Evolutionary conservation across 495 filamentous ascomycete genomes (phyloP), one percentile per base, ranked within the genome.

Genomic region (Pseudotulostoma volvatum): DNA sequence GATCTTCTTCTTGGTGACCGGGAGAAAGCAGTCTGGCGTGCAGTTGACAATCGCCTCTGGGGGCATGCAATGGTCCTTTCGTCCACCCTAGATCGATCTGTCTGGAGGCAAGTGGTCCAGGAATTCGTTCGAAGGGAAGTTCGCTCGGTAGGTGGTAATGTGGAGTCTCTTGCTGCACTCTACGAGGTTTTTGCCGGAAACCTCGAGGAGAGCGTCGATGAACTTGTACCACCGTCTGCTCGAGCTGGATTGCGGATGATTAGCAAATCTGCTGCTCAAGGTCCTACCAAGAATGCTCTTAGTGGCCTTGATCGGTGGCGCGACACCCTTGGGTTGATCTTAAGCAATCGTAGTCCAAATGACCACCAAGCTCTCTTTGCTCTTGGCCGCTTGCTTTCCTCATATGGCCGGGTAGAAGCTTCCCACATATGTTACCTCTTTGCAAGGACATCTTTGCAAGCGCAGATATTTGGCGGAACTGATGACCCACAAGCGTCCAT

Each of bases 151-250:
- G 76, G 79, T 4, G 68, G 73, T 21, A 82, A 82, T 39, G 79
- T 80, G 17, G 79, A 93, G 50, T 81, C 87, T 7, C 65, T 96
- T 31, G 85, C 92, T 13, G 81, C 85, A 4, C 61, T 96, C 9
- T 99, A 96, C 53, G 81, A 87, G 46, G 77, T 93, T 4, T 81
- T 99, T 42, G 86, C 86, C 19, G 87, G 90, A 0, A 96, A 94
- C 48, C 73, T 78, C 42, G 88, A 95, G 40, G 92, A 96, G 45
- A 88, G 85, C 44, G 73, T 96, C 20, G 90, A 99, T 54, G 86
- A 95, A 49, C 74, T 99, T 34, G 90, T 99, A n/a, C 88, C 90
- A 7, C 79, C 79, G 16, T 90, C 87, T 39, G 92, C 90, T 31
- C 73, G 92, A 21, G 83, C 87, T 34, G 92, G 92, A 3, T 72